phyloP scores from a whole-genome alignment of 2,329 filamentous ascomycete species.

The Phyllosticta capitalensis region DNA sequence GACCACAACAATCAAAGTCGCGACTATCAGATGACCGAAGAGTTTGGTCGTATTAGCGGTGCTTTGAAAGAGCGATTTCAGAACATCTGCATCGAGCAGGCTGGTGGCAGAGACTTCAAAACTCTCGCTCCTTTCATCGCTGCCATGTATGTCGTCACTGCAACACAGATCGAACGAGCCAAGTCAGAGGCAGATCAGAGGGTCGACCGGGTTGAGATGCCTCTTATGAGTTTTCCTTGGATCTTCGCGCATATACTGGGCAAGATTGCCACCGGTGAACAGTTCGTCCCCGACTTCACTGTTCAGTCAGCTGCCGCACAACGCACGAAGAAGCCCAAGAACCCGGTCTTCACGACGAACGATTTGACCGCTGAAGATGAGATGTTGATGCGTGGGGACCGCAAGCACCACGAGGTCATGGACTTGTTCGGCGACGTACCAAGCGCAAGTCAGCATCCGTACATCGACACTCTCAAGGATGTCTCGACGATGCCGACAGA shows the following conservation, averaged over 20 bases:
- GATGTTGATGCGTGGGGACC: not conserved
- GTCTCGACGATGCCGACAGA: not conserved
- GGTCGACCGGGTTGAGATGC: conserved; percentile 55
- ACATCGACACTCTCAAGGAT: not conserved
- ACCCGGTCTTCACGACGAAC: not conserved
- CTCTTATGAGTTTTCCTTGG: conserved; percentile 92
- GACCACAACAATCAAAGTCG: conserved; percentile 59
- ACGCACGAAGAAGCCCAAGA: not conserved
- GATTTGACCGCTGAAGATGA: not conserved
- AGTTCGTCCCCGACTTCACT: not conserved
- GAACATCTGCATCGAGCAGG: conserved; percentile 54
- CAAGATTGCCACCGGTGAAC: conserved; percentile 46
- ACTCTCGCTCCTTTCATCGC: conserved; percentile 63
- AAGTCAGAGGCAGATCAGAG: conserved; percentile 40
- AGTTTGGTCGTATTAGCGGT: conserved; percentile 59
- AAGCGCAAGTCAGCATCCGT: not conserved
- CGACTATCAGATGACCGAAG: conserved; percentile 83
- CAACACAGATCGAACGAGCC: conserved; percentile 55
- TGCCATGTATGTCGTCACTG: conserved; percentile 81
- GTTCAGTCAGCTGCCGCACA: not conserved
- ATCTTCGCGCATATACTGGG: conserved; percentile 67
- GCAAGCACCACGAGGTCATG: not conserved
- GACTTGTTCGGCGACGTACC: not conserved
- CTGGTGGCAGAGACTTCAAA: conserved; percentile 47
- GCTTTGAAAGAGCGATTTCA: conserved; percentile 61